These are phyloP conservation scores for Fomitopsis pinicola DNA, from an alignment of 1,284 basidiomycete species.

Conservation along the genomic window DNA sequence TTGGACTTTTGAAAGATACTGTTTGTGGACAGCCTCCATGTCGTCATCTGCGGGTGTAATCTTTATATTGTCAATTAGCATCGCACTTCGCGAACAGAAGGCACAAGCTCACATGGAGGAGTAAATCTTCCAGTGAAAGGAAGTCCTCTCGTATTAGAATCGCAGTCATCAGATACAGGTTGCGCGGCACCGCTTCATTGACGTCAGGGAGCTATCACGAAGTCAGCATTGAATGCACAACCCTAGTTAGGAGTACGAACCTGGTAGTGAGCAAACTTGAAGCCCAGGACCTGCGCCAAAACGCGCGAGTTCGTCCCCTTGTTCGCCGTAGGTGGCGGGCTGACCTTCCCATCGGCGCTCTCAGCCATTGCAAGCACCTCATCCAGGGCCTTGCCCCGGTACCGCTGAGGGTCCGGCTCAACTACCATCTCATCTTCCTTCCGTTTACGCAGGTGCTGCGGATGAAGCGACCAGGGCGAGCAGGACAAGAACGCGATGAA, in stretches of 20 bases:
- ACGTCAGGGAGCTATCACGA: conserved; percentile 47
- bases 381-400: conserved; percentile 58
- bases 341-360: conserved; percentile 1
- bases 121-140: conserved; percentile 81
- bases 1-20: conserved; percentile 67
- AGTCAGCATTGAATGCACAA: conserved; percentile 16
- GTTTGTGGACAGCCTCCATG: conserved; percentile 65
- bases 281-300: conserved; percentile 89
- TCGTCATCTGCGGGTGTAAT: conserved; percentile 72
- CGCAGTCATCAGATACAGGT: conserved; percentile 81
- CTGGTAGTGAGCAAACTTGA: conserved; percentile 92
- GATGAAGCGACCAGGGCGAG: conserved; percentile 67
- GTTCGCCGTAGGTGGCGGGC: neutral
- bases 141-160: conserved; percentile 87
- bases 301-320: conserved; percentile 49
- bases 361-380: conserved; percentile 59
- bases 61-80: conserved; percentile 33
- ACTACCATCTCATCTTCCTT: conserved; percentile 29
- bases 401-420: conserved; percentile 37
- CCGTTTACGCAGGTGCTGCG: conserved; percentile 16
- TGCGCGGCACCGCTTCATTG: conserved; percentile 60
- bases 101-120: conserved; percentile 63
- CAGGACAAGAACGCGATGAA: conserved; percentile 83
- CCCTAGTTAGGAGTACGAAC: conserved; percentile 36
- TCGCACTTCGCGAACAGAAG: neutral